Conservation (phyloP, 2,329 filamentous ascomycete genomes). For the Diaporthe aspalathi region DNA sequence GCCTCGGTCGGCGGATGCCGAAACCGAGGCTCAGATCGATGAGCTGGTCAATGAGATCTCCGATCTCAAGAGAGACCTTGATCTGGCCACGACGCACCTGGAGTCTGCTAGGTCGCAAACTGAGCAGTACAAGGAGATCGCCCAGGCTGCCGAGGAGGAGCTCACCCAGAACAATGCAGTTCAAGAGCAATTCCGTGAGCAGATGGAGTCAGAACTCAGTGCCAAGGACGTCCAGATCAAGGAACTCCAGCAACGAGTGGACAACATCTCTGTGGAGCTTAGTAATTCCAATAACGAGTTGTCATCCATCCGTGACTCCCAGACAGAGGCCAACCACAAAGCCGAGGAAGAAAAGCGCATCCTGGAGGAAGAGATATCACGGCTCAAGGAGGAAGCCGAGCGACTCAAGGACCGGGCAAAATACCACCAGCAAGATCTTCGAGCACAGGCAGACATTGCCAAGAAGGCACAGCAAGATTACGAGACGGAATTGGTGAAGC, state of each 20-base stretch:
- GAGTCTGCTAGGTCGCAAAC: conserved; percentile 83
- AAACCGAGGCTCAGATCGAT: conserved; percentile 73
- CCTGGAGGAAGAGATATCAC: conserved; percentile 81
- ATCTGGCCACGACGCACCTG: conserved; percentile 82
- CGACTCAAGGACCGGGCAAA: conserved; percentile 82
- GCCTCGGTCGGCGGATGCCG: conserved; percentile 51
- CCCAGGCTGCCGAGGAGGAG: conserved; percentile 88
- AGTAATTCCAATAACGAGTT: conserved; percentile 85
- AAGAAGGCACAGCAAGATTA: conserved; percentile 95
- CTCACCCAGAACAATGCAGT: conserved; percentile 82
- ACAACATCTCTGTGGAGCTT: conserved; percentile 86
- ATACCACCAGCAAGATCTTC: conserved; percentile 90
- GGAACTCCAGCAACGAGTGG: conserved; percentile 84
- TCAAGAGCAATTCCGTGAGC: conserved; percentile 87
- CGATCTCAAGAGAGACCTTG: conserved; percentile 87
- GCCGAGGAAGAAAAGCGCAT: conserved; percentile 85
- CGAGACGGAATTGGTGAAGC: conserved; percentile 92
- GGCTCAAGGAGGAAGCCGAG: conserved; percentile 86
- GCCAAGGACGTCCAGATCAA: conserved; percentile 84
- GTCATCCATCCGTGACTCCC: conserved; percentile 80
- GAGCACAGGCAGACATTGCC: conserved; percentile 92
- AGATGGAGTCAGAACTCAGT: conserved; percentile 79
- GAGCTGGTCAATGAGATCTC: conserved; percentile 86
- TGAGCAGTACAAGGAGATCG: conserved; percentile 89
- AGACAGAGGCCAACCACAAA: conserved; percentile 77